Evolutionary conservation across 208 protist genomes (phyloP), one percentile per base, ranked within the genome.

Genomic region (Kentomonas sorsogonicus): DNA sequence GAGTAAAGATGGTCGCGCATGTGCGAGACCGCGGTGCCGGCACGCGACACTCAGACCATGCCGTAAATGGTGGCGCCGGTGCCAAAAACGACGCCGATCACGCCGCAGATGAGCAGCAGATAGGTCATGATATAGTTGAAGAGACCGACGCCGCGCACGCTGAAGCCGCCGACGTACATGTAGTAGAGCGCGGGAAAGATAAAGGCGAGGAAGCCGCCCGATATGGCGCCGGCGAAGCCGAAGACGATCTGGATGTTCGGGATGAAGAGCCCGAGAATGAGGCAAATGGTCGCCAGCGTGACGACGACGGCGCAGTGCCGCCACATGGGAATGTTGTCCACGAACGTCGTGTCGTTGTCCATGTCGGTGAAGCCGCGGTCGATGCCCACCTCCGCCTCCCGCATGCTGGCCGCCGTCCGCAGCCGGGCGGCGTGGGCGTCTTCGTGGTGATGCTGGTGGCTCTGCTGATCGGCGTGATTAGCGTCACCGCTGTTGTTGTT

Each of bases 201-300:
- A 41, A 82, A 80, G 39, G 66, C 65, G 26, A 83, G 66, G 51
- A 83, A 72, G n/a, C 74, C 74, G 23, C 79, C 72, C 63, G 72
- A 80, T 48, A 83, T 69, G 31, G 74, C 36, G 20, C 79, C 79
- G 10, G 72, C 64, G 9, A 87, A 72, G 29, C 64, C 66, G 38
- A 87, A 83, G 16, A 88, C 82, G 38, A 79, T 78, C 39, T 71
- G 78, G 53, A 93, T 78, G 47, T 69, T 76, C 18, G 81, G 81
- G 65, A 93, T 83, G 50, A 89, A 80, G n/a, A 93, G 36, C 18
- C 79, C 85, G 13, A 62, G 63, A 26, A 89, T 55, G 23, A 89
- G 73, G 30, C 66, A 71, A 1, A 63, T 62, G 29, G 70, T 31
- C 18, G 62, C 52, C 22, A 72, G 59, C 7, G 57, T 7, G 1